Conservation (phyloP, 2,329 filamentous ascomycete species). For the Drechslerella coelobrocha region DNA sequence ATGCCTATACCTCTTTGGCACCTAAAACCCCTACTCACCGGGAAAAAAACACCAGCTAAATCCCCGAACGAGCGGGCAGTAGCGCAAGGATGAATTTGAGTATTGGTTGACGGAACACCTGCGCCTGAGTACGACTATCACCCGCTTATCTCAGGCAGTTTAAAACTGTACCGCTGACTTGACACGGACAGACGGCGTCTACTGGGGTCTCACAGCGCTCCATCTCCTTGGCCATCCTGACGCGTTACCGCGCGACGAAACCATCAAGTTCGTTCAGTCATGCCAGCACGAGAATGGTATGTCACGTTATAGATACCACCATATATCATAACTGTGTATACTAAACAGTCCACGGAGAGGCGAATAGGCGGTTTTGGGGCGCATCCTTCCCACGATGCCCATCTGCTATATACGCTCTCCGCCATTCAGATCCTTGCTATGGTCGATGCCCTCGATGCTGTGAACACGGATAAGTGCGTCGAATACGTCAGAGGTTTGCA, state of each 20-base stretch:
- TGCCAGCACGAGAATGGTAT: slow-evolving; percentile 81
- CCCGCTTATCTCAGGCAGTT: not conserved
- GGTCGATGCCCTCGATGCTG: slow-evolving; percentile 80
- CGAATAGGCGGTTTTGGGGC: slow-evolving; percentile 76
- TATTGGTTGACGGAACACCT: slow-evolving; percentile 98
- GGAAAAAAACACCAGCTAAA: slow-evolving; percentile 65
- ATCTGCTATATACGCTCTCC: slow-evolving; percentile 95
- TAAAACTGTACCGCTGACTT: not conserved
- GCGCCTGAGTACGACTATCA: slow-evolving; percentile 67
- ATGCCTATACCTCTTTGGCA: slow-evolving; percentile 60
- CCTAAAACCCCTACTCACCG: too few relatives aligned
- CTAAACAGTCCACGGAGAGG: too few relatives aligned
- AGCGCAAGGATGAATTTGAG: slow-evolving; percentile 84
- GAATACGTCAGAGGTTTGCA: slow-evolving; percentile 35
- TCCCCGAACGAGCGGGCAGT: slow-evolving; percentile 33
- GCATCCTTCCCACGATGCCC: slow-evolving; percentile 90
- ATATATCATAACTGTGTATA: not conserved
- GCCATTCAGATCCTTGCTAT: slow-evolving; percentile 91
- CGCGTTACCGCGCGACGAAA: slow-evolving; percentile 77
- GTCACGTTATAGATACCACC: not conserved
- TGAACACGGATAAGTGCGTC: slow-evolving; percentile 65
- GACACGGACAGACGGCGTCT: slow-evolving; percentile 71
- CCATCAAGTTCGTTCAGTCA: slow-evolving; percentile 92
- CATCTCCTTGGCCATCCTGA: slow-evolving; percentile 83
- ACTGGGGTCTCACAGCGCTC: slow-evolving; percentile 91